Percentiles rank a stretch among this genome's conserved stretches.
These are phyloP conservation scores for Paramecium pentaurelia DNA, from an alignment of 73 alveolate genomes.

Conservation along the genomic window DNA sequence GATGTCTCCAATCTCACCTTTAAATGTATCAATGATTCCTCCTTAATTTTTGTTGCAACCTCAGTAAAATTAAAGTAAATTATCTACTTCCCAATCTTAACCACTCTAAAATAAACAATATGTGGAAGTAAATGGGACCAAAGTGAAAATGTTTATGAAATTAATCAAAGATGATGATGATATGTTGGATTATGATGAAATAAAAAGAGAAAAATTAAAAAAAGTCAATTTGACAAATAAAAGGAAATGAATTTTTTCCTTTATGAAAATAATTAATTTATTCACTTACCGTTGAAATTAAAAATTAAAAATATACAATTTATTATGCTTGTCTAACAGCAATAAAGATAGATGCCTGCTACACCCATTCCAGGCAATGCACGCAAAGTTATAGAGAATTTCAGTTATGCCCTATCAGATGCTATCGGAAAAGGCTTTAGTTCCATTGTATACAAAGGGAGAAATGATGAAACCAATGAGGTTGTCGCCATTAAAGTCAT, in stretches of 20 bases:
- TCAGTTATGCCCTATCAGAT: conserved; percentile 51
- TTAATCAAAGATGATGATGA: not conserved
- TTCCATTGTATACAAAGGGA: conserved; percentile 48
- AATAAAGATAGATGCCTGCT: not conserved
- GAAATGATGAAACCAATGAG: conserved; percentile 52
- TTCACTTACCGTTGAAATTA: conserved; percentile 34
- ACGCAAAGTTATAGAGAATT: conserved; percentile 55
- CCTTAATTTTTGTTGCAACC: not conserved
- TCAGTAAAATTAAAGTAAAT: not conserved
- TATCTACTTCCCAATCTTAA: not conserved
- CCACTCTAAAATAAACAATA: not conserved
- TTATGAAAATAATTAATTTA: not conserved
- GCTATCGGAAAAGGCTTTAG: conserved; percentile 58
- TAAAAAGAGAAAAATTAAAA: not conserved
- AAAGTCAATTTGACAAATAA: not conserved
- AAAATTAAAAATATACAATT: not conserved
- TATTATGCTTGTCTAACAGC: conserved; percentile 9
- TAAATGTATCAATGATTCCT: not conserved
- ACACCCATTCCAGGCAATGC: conserved; percentile 1
- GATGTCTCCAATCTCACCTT: not conserved
- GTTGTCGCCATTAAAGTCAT: conserved; percentile 56
- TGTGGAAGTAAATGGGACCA: not conserved
- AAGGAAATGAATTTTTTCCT: not conserved
- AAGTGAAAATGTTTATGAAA: not conserved
- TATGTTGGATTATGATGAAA: not conserved